A percentile compares a stretch with the other conserved stretches of the same genome.
Conservation (phyloP, 768 basidiomycete species). For the Rhodotorula babjevae region DNA sequence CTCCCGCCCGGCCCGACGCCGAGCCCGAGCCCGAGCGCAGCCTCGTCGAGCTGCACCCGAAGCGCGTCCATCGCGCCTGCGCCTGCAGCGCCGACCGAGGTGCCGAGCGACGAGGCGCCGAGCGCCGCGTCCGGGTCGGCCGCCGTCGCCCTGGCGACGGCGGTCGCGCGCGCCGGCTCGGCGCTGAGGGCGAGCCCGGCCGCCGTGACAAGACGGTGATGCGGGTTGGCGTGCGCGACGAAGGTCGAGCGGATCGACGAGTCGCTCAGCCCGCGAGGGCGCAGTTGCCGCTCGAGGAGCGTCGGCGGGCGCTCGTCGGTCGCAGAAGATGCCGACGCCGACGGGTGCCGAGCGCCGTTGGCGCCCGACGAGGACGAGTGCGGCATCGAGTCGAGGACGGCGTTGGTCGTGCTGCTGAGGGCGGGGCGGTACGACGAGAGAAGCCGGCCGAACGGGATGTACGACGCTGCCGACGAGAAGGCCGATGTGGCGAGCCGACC, state of each 20-base stretch:
- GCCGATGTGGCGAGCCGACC: constrained; percentile 20
- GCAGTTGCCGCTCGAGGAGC: constrained; percentile 64
- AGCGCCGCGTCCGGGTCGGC: neutral
- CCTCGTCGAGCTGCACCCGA: neutral
- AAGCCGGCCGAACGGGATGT: neutral
- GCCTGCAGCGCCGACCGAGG: neutral
- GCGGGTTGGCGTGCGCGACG: constrained; percentile 49
- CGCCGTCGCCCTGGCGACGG: too few relatives aligned
- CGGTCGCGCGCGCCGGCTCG: constrained; percentile 5
- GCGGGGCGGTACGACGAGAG: constrained; percentile 23
- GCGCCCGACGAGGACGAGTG: constrained; percentile 42
- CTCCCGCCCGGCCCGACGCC: neutral
- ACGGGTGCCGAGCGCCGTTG: too few relatives aligned
- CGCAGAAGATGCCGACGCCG: too few relatives aligned
- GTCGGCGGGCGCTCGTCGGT: constrained; percentile 51
- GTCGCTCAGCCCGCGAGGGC: constrained; percentile 78
- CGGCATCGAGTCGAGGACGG: constrained; percentile 61
- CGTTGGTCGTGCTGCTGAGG: constrained; percentile 68
- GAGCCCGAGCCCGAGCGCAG: neutral
- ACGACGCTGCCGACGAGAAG: neutral
- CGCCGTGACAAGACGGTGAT: constrained; percentile 44
- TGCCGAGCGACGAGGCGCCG: neutral
- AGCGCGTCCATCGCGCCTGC: constrained; percentile 11
- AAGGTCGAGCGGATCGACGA: constrained; percentile 88
- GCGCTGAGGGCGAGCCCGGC: constrained; percentile 49